Base-by-base conservation (phyloP, 2,329 filamentous ascomycete genomes). In the Catunica adiposa region DNA sequence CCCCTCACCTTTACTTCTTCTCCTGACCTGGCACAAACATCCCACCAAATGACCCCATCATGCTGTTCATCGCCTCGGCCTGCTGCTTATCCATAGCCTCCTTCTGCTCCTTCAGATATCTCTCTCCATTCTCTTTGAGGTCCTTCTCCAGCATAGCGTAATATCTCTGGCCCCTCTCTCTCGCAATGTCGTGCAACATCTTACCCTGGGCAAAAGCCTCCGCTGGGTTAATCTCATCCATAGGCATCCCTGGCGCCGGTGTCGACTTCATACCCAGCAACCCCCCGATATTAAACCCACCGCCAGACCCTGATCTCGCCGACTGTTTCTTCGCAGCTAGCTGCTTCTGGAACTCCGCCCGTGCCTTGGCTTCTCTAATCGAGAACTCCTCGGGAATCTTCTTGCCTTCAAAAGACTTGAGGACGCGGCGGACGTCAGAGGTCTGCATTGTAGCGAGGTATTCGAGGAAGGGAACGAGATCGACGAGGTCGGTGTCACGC, bases 401-500 rank as follows among this genome's bases (percentile, higher is more conserved):
- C 65, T 83, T 87, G 67, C 89, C 89, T 56, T 95, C 82, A 64
- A 94, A 95, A 0, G 86, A 89, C 70, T 86, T 87, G 66, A 96
- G 70, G 3, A 92, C 83, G 63, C 85, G 82, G 62, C 92, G 86
- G 14, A 94, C 86, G 64, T 98, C 92, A 54, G 82, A 76, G 63
- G 88, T 86, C 61, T 89, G 84, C 86, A 97, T 95, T 20, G 89
- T 92, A 61, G 89, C 87, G 61, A 98, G 80, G 69, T 96, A 97
- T 71, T 98, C 92, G 60, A 98, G 82, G 80, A 98, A 96, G 11
- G 92, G 92, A 58, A 98, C 94, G 51, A 96, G 73, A 3, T 82
- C 79, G 22, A 98, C 85, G 9, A 98, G 83, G 50, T 88, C 86
- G 66, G 82, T 88, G 68, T 98, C 90, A 63, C 82, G 79, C 50